Base-by-base conservation (phyloP, 2,329 filamentous ascomycete species). In the Trichoderma sp. region DNA sequence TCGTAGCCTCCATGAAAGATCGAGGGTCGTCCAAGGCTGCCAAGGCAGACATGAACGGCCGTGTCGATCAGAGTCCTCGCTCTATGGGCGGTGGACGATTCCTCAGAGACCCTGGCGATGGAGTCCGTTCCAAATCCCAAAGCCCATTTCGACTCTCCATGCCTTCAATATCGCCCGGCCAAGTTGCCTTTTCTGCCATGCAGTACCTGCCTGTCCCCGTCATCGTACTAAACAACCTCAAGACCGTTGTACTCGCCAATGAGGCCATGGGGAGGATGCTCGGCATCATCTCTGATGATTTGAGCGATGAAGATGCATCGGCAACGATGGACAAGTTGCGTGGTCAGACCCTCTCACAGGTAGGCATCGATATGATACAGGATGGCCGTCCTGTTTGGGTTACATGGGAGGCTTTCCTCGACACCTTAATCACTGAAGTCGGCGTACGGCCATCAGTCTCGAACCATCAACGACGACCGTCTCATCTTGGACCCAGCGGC, bases 201-300 rank as follows among this genome's bases (percentile, higher is more conserved):
- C 91, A 93, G 76, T 93, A 92, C 77, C 84, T 95, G 6, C 93
- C 92, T 0, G 88, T 93, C 61, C 92, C 92, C 0, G 79, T 93
- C 5, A 79, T 94, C 43, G 88, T 95, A 1, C 82, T 95, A 43
- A 91, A 90, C 65, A 88, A 85, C 43, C 77, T 88, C 34, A 94
- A 94, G 80, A 92, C 90, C 0, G 87, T 94, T 3, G 85, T 92
- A 1, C 80, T 94, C 53, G 92, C 91, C 36, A 95, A 95, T 76
- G 91, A 94, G 75, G 90, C 92, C 23, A 91, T 94, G 88, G 91
- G 89, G 1, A 86, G 88, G 69, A 81, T 95, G 76, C 81, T 95
- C 26, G 90, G 89, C 4, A 83, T 92, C 63, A 83, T 88, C 30
- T 74, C 77, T 3, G 82, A 84, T 17, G 78, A 80, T 32, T 75